Percentiles rank a stretch among this genome's conserved stretches.
These are phyloP conservation scores for Mortierella antarctica DNA, from an alignment of 192 early-diverging fungal genomes.

Conservation along the genomic window DNA sequence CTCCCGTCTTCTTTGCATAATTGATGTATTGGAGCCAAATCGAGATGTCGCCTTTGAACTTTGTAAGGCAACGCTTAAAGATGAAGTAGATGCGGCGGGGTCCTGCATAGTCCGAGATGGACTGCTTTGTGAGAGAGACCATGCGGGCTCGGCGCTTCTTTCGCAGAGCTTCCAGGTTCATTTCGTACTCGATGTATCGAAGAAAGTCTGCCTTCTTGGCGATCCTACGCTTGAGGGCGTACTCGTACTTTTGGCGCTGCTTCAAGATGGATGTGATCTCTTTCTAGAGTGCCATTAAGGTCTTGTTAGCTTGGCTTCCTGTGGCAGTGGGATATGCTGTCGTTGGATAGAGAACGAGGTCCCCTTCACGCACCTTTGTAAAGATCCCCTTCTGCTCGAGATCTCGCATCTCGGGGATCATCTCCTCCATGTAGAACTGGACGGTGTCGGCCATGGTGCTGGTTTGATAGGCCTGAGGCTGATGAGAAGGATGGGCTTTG, in stretches of 20 bases:
- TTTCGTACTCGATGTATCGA: conserved; percentile 95
- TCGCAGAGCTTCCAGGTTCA: conserved; percentile 87
- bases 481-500: background rate
- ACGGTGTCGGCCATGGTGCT: conserved; percentile 88
- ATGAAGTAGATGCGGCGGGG: conserved; percentile 79
- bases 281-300: conserved; percentile 45
- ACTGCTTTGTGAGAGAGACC: conserved; percentile 53
- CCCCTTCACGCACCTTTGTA: conserved; percentile 63
- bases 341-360: background rate
- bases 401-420: conserved; percentile 94
- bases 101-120: conserved; percentile 83
- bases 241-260: conserved; percentile 90
- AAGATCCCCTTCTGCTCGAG: conserved; percentile 86
- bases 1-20: conserved; percentile 70
- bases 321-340: background rate
- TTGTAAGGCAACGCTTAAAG: conserved; percentile 80
- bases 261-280: conserved; percentile 93
- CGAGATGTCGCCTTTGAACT: conserved; percentile 80
- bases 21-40: conserved; percentile 96
- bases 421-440: conserved; percentile 91
- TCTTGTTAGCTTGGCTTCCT: background rate
- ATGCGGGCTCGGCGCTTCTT: conserved; percentile 79
- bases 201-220: conserved; percentile 82
- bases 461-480: background rate
- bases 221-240: conserved; percentile 83